These are phyloP conservation scores for Hericium rajendrae DNA, from an alignment of 768 basidiomycete species.

Conservation along the genomic window DNA sequence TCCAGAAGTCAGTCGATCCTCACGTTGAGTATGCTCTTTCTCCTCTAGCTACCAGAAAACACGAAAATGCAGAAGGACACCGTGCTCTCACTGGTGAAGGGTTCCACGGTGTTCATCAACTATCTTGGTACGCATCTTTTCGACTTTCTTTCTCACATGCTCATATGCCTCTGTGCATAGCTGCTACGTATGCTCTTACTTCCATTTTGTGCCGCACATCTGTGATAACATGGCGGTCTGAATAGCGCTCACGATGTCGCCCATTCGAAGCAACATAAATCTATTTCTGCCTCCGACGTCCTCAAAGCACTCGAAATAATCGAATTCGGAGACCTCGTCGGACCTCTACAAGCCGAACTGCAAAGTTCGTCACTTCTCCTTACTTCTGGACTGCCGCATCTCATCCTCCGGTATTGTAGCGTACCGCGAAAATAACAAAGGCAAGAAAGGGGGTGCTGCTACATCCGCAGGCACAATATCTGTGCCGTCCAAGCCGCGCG, in stretches of 20 bases:
- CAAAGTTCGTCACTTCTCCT: slow-evolving; percentile 31
- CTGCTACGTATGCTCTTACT: slow-evolving; percentile 26
- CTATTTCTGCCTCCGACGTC: slow-evolving; percentile 83
- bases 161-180: neutral
- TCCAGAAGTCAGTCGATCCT: neutral
- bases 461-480: neutral
- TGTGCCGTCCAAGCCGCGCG: slow-evolving; percentile 6
- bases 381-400: neutral
- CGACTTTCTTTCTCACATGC: neutral
- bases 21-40: neutral
- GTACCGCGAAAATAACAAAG: slow-evolving; percentile 55
- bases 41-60: slow-evolving; percentile 64
- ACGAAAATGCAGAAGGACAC: slow-evolving; percentile 88
- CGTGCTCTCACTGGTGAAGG: slow-evolving; percentile 73
- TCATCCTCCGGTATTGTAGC: slow-evolving; percentile 28
- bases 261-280: slow-evolving; percentile 74
- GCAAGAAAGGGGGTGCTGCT: slow-evolving; percentile 36
- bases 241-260: slow-evolving; percentile 83
- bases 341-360: slow-evolving; percentile 54
- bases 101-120: slow-evolving; percentile 92
- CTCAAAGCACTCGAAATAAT: slow-evolving; percentile 76
- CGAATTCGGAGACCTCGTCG: slow-evolving; percentile 64
- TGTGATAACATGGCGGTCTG: neutral
- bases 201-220: slow-evolving; percentile 22
- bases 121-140: slow-evolving; percentile 58